Conservation (phyloP, 73 alveolate genomes). For the Stentor coeruleus region DNA sequence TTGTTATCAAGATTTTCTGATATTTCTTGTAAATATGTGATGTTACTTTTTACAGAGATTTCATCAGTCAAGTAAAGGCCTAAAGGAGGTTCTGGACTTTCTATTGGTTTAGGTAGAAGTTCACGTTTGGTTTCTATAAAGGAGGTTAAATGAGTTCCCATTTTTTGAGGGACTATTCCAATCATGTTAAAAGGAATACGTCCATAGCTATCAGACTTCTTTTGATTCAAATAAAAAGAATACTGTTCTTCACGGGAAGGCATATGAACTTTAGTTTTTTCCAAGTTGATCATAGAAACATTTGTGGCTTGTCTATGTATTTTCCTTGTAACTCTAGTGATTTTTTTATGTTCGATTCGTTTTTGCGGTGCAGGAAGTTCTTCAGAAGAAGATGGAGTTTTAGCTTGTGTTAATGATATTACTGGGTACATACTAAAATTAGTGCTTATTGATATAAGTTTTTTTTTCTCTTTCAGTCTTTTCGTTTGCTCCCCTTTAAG, state of each 20-base stretch:
- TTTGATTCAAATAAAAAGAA: background rate
- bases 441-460: background rate
- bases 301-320: background rate
- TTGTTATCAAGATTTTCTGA: background rate
- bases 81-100: background rate
- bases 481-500: background rate
- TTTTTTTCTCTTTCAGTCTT: background rate
- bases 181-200: conserved; percentile 23
- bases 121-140: conserved; percentile 10
- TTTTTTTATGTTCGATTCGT: background rate
- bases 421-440: background rate
- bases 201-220: background rate
- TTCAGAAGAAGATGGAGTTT: background rate
- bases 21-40: background rate
- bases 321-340: background rate
- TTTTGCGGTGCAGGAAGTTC: background rate
- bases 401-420: background rate
- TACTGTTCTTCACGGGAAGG: background rate
- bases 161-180: conserved; percentile 13
- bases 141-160: background rate
- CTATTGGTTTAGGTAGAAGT: background rate
- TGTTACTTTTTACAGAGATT: background rate
- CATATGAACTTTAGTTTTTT: background rate
- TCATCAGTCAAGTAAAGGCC: background rate
- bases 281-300: background rate